These are phyloP conservation scores for Phyllosticta citrichinensis DNA, from an alignment of 2,329 filamentous ascomycete species.

Conservation along the genomic window DNA sequence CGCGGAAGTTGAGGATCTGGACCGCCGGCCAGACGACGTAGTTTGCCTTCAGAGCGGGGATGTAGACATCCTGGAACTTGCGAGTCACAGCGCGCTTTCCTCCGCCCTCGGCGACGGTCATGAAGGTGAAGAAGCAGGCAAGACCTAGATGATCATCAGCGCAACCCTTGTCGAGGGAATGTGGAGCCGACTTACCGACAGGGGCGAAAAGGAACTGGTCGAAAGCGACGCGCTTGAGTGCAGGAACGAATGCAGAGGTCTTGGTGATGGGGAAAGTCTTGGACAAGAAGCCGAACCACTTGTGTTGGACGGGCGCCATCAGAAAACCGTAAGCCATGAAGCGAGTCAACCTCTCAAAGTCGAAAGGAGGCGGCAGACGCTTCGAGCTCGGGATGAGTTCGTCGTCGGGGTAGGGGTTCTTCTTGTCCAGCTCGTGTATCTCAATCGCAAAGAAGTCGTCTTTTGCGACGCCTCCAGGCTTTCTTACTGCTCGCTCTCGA, in stretches of 20 bases:
- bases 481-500: slow-evolving; percentile 55
- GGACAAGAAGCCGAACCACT: slow-evolving; percentile 86
- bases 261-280: slow-evolving; percentile 77
- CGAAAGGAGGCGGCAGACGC: slow-evolving; percentile 68
- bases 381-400: slow-evolving; percentile 58
- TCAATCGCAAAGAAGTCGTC: slow-evolving; percentile 74
- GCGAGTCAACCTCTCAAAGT: slow-evolving; percentile 85
- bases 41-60: slow-evolving; percentile 91
- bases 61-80: slow-evolving; percentile 89
- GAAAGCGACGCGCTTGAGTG: slow-evolving; percentile 80
- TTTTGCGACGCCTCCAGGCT: slow-evolving; percentile 49
- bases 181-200: slow-evolving; percentile 47
- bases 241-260: slow-evolving; percentile 60
- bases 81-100: slow-evolving; percentile 65
- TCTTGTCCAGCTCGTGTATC: slow-evolving; percentile 76
- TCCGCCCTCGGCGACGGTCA: slow-evolving; percentile 92
- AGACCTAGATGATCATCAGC: slow-evolving; percentile 45
- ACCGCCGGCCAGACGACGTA: slow-evolving; percentile 92
- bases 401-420: slow-evolving; percentile 55
- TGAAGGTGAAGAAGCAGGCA: slow-evolving; percentile 83
- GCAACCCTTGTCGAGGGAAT: background rate
- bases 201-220: slow-evolving; percentile 94
- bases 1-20: slow-evolving; percentile 89
- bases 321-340: slow-evolving; percentile 97
- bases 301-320: slow-evolving; percentile 91